phyloP scores from a whole-genome alignment of 495 filamentous ascomycete genomes.

The Jackrogersella multiformis region DNA sequence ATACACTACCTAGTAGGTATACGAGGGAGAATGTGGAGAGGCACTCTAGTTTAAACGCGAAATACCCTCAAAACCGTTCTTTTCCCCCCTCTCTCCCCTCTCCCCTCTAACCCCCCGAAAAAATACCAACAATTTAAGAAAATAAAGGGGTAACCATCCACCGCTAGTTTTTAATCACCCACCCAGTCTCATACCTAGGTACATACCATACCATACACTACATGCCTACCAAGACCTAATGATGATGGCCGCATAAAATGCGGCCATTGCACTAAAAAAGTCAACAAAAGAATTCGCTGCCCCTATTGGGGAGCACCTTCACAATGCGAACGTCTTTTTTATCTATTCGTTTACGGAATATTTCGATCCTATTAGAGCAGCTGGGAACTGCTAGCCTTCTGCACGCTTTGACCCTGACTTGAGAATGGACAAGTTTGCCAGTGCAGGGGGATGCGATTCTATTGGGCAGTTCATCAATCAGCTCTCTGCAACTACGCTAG shows the following conservation, averaged over 20 bases:
- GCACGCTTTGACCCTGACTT: slow-evolving; percentile 39
- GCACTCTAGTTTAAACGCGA: neutral
- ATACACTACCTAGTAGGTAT: no score
- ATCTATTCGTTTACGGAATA: slow-evolving; percentile 26
- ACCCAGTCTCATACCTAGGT: no score
- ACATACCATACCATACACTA: slow-evolving; percentile 8
- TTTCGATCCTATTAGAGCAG: slow-evolving; percentile 34
- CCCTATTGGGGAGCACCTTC: slow-evolving; percentile 27
- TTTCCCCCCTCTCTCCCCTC: no score
- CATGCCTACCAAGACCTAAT: slow-evolving; percentile 1
- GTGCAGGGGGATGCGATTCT: slow-evolving; percentile 25
- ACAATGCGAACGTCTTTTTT: slow-evolving; percentile 15
- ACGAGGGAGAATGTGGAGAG: slow-evolving; percentile 24
- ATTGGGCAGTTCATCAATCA: slow-evolving; percentile 36
- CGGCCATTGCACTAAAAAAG: slow-evolving; percentile 28
- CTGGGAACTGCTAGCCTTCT: slow-evolving; percentile 29
- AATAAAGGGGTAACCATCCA: slow-evolving; percentile 28
- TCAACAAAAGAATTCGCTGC: slow-evolving; percentile 23
- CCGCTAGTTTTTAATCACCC: slow-evolving; percentile 32
- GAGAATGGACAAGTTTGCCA: slow-evolving; percentile 27
- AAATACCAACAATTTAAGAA: slow-evolving; percentile 17
- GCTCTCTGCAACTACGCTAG: slow-evolving; percentile 42
- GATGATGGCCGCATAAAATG: slow-evolving; percentile 35
- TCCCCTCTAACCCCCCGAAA: no score
- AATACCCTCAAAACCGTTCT: slow-evolving; percentile 1